phyloP scores from a whole-genome alignment of 768 basidiomycete species.

The Rhizopogon vinicolor region DNA sequence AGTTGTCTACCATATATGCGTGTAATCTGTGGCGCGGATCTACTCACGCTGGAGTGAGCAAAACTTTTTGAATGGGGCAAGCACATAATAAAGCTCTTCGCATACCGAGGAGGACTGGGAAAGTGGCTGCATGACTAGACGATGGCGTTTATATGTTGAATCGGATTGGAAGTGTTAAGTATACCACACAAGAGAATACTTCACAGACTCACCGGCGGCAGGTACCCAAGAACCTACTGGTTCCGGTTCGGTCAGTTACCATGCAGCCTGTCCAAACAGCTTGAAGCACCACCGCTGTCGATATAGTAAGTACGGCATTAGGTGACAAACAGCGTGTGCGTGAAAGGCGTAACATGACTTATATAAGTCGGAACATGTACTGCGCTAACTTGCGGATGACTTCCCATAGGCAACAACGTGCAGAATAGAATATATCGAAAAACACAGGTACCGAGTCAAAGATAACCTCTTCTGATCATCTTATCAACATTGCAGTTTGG shows the following conservation, averaged over 20 bases:
- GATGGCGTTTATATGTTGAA: too few relatives aligned
- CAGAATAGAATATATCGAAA: too few relatives aligned
- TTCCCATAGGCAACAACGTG: too few relatives aligned
- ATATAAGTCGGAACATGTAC: too few relatives aligned
- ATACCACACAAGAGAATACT: background rate
- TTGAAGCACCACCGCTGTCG: background rate
- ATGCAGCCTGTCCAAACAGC: background rate
- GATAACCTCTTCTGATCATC: too few relatives aligned
- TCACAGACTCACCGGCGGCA: background rate
- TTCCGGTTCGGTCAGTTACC: background rate
- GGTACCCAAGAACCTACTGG: background rate
- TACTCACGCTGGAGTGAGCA: background rate
- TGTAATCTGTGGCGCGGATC: background rate
- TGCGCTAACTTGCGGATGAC: too few relatives aligned
- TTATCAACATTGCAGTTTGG: too few relatives aligned
- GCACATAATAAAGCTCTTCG: background rate
- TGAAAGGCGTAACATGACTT: too few relatives aligned
- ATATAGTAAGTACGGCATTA: background rate
- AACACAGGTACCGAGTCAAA: too few relatives aligned
- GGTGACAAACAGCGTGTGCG: background rate
- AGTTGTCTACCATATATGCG: background rate
- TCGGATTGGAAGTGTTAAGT: background rate
- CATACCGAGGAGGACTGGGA: background rate
- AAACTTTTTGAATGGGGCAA: background rate
- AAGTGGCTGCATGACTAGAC: background rate